Conservation (phyloP, 106 monocot species). For the Dendrobium huoshanense region DNA sequence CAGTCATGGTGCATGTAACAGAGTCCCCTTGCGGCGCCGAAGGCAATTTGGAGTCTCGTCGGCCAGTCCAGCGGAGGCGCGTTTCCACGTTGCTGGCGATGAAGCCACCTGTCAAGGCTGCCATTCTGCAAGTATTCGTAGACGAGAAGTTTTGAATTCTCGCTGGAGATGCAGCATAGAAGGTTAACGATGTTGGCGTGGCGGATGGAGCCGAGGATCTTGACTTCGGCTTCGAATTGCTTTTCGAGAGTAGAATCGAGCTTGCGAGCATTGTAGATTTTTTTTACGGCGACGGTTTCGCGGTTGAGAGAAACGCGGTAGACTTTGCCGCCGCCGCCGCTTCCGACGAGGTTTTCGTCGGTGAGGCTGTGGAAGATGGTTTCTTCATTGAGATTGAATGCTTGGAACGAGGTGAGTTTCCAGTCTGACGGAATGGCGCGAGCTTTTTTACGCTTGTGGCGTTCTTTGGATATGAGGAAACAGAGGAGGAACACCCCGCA, state of each 20-base stretch:
- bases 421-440: constrained; percentile 10
- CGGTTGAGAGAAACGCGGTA: constrained; percentile 18
- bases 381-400: constrained; percentile 28
- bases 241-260: constrained; percentile 19
- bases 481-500: constrained; percentile 10
- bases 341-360: constrained; percentile 34
- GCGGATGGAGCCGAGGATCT: constrained; percentile 38
- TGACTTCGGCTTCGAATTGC: constrained; percentile 39
- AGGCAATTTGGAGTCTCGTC: constrained; percentile 34
- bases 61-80: constrained; percentile 33
- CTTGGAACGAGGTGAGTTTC: constrained; percentile 48
- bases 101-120: constrained; percentile 63
- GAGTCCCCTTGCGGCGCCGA: constrained; percentile 36
- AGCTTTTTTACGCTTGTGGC: constrained; percentile 5
- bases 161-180: constrained; percentile 54
- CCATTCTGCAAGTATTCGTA: constrained; percentile 85
- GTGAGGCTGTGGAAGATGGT: constrained; percentile 30
- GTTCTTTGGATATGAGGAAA: constrained; percentile 18
- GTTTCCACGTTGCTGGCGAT: background rate
- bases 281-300: constrained; percentile 36
- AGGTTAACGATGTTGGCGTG: constrained; percentile 82
- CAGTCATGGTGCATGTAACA: constrained; percentile 59
- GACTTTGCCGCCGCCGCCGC: constrained; percentile 41
- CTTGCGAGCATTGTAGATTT: constrained; percentile 23
- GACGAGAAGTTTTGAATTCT: constrained; percentile 56